Conservation (phyloP, 495 filamentous ascomycete genomes). For the Aspergillus affinis region DNA sequence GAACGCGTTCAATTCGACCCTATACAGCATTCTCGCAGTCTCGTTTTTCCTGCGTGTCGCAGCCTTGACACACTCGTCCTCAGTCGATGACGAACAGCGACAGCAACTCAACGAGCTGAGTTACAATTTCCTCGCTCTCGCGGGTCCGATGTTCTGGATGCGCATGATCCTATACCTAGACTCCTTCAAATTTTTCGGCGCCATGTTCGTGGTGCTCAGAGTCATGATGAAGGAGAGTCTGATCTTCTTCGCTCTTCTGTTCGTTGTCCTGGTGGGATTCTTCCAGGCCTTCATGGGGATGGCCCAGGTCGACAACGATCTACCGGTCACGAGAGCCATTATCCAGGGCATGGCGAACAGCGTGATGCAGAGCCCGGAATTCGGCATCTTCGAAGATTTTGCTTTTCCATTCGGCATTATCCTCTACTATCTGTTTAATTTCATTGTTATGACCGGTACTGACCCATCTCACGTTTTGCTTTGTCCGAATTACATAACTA, state of each 20-base stretch:
- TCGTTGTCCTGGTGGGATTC: constrained; percentile 85
- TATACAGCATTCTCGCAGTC: constrained; percentile 74
- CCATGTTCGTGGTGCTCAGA: constrained; percentile 94
- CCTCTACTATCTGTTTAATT: constrained; percentile 94
- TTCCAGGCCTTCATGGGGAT: constrained; percentile 94
- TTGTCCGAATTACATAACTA: constrained; percentile 15
- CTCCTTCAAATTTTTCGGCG: constrained; percentile 92
- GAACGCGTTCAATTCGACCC: constrained; percentile 86
- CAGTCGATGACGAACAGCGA: constrained; percentile 52
- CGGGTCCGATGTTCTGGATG: constrained; percentile 95
- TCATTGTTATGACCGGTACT: constrained; percentile 83
- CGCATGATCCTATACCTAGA: constrained; percentile 92
- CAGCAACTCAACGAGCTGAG: constrained; percentile 70
- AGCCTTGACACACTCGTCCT: constrained; percentile 62
- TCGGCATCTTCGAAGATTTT: constrained; percentile 79
- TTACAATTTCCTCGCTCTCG: constrained; percentile 91
- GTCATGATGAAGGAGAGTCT: constrained; percentile 99
- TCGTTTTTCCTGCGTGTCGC: constrained; percentile 77
- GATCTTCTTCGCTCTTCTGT: constrained; percentile 94
- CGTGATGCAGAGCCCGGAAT: constrained; percentile 87
- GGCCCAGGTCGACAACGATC: constrained; percentile 73
- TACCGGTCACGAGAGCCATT: constrained; percentile 66
- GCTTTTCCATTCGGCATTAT: constrained; percentile 80
- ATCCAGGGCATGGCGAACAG: constrained; percentile 87
- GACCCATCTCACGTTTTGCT: not conserved